Evolutionary conservation across 176 grass and related monocot genomes (phyloP), one percentile per base, ranked within the genome.

Genomic region (Rhynchospora breviuscula): DNA sequence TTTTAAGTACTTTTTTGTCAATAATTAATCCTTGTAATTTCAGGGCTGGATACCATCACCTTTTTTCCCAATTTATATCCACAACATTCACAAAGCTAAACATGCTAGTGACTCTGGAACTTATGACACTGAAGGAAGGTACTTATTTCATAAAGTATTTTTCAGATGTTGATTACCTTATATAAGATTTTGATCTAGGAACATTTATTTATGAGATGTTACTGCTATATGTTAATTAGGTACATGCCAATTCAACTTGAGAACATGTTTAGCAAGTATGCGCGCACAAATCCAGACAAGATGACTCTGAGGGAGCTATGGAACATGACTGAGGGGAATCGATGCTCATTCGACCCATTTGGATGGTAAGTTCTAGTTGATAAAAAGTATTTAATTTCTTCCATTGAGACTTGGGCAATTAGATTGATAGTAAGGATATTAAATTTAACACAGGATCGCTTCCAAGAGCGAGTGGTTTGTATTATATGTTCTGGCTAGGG

Each of bases 221-320:
- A 79, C 7, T 62, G 51, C 15, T 46, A n/a, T 82, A 11, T 48
- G 1, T 35, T 29, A 29, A 40, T 40, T 67, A 98, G 92, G 79
- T 98, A 87, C 66, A 59, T 95, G 76, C 95, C 95, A 10, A 88
- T 90, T 43, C 94, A 94, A 8, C 92, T 98, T 68, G 95, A 98
- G 89, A 97, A 93, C 87, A 88, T 93, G 21, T 97, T 97, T 87
- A 93, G 89, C 87, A 93, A 93, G 84, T 91, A 91, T 76, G 94
- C 89, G 2, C 87, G 89, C 51, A 91, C 91, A 7, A 84, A 77
- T 52, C 89, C 94, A 0, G 82, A 75, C 67, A 73, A 76, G 56
- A 25, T 84, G 8, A 59, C 82, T 73, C 15, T 76, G 51, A 75
- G 65, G 26, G 82, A 84, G 49, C 40, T 71, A 47, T 84, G 82